Base-by-base conservation (phyloP, 495 filamentous ascomycete genomes). In the Trypethelium eluteriae region DNA sequence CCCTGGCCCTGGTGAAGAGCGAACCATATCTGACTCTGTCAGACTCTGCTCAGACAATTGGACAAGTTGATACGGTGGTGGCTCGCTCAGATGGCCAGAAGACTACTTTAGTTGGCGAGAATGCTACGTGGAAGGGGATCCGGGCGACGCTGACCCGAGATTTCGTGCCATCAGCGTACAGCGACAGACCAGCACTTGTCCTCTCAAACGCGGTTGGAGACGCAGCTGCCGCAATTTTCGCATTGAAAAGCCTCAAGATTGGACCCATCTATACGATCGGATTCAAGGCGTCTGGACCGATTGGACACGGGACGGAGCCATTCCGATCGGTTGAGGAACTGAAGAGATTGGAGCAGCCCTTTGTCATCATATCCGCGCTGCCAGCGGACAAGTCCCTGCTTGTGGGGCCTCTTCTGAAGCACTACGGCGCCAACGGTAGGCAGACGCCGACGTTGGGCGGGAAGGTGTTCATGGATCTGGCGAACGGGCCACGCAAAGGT, bases 231-330 rank as follows among this genome's bases (percentile, higher is more conserved):
- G 83, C 85, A 2, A 86, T 94, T 66, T 93, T 89, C 68, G 90
- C 90, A 0, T 80, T 93, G 9, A 87, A 86, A 68, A 86, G 84
- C 63, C 81, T 94, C n/a, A 85, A 84, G 53, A 84, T 91, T 38
- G 87, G 88, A 6, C 85, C 89, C 44, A 88, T 94, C 62, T 92
- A 92, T 74, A 92, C 90, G 0, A 89, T 92, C 63, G 90, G 90
- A 4, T 94, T 94, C 76, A 87, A 85, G 74, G 85, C 85, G 1
- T 84, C 83, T 14, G 83, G 84, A 3, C 82, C 84, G 1, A 76
- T 91, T 6, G 82, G 86, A 0, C 79, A 80, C 1, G 85, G 86
- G 34, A 77, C 85, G n/a, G 87, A 92, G 73, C 90, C 88, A 3
- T 91, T 92, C 75, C 90, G 87, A 18, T 89, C 85, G 38, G 85